These are phyloP conservation scores for Pythium brachiatum DNA, from an alignment of 352 stramenopile species.

Conservation along the genomic window DNA sequence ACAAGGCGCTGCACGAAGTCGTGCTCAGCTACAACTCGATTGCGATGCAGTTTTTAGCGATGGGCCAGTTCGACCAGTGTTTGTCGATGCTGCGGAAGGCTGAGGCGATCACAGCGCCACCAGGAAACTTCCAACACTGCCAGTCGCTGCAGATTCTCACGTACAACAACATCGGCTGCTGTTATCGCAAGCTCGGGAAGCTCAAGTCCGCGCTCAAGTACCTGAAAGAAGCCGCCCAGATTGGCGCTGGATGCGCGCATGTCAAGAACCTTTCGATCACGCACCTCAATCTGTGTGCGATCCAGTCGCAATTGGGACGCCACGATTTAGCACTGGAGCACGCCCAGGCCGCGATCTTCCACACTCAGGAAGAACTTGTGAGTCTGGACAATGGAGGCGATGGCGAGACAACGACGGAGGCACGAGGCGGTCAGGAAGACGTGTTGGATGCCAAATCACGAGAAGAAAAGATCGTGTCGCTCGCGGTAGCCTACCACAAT, in stretches of 20 bases:
- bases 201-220: constrained; percentile 75
- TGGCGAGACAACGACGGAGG: neutral
- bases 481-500: constrained; percentile 82
- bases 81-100: constrained; percentile 71
- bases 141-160: constrained; percentile 78
- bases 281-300: constrained; percentile 78
- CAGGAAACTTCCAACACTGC: constrained; percentile 58
- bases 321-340: constrained; percentile 74
- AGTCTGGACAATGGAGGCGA: constrained; percentile 36
- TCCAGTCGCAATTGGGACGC: constrained; percentile 68
- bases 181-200: constrained; percentile 75
- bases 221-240: constrained; percentile 60
- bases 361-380: constrained; percentile 79
- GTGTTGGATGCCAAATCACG: constrained; percentile 52
- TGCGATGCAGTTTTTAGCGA: constrained; percentile 65
- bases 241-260: constrained; percentile 48
- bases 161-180: constrained; percentile 82
- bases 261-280: constrained; percentile 82
- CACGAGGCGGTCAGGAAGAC: constrained; percentile 12
- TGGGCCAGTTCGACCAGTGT: constrained; percentile 60
- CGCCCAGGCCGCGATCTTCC: constrained; percentile 76
- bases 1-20: constrained; percentile 54
- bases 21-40: constrained; percentile 74
- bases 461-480: constrained; percentile 75
- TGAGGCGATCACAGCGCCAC: constrained; percentile 55